Conservation (phyloP, 257 asterid genomes). For the Cinchona pubescens region DNA sequence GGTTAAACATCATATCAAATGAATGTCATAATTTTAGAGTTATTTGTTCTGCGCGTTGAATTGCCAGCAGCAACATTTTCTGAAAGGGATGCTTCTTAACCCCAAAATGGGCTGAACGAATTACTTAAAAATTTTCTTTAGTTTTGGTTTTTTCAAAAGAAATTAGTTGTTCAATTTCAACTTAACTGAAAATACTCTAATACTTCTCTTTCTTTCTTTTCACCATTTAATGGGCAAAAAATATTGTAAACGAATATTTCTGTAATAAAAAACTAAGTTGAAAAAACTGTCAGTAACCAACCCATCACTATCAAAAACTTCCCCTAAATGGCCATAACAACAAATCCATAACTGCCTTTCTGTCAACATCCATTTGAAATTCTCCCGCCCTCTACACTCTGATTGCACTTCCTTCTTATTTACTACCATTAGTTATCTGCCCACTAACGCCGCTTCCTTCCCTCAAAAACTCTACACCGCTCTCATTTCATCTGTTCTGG, state of each 20-base stretch:
- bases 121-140: no score
- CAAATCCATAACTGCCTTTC: conserved; percentile 5
- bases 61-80: background rate
- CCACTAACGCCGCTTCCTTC: background rate
- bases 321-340: no score
- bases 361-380: background rate
- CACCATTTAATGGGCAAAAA: no score
- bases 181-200: no score
- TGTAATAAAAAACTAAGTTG: background rate
- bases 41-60: background rate
- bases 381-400: background rate
- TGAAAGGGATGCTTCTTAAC: no score
- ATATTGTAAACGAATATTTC: background rate
- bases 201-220: no score
- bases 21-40: no score
- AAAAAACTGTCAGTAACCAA: conserved; percentile 14
- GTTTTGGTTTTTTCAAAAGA: no score
- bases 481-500: background rate
- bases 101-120: no score
- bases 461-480: background rate
- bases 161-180: no score
- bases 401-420: background rate
- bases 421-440: no score
- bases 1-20: no score
- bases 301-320: background rate